Base-by-base conservation (phyloP, 1,284 basidiomycete genomes). In the Trichosporon asahii region DNA sequence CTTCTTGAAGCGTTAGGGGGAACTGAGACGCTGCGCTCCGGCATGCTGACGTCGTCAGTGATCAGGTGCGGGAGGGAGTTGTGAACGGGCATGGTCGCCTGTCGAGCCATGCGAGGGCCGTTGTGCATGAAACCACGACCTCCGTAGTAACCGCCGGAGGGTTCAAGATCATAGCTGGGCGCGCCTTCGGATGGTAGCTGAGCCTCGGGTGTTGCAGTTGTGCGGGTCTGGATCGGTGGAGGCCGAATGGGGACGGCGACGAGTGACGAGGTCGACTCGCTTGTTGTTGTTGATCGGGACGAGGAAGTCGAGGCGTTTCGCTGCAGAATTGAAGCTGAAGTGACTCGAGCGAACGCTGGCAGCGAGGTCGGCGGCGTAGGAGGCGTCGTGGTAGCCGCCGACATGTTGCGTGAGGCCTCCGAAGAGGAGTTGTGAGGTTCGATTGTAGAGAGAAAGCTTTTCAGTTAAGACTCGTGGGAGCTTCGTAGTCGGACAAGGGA, bases 211-310 rank as follows among this genome's bases (percentile, higher is more conserved):
- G 82, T 80, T 4, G 82, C 80, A 11, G 81, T 80, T 15, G 82
- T 83, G 9, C 79, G 72, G 0, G 82, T 83, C 71, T 82, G 78
- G 44, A 77, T 77, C 8, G 79, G 80, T 2, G 80, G 80, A 0
- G 82, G 82, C 0, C 80, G 72, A 60, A 84, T 84, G 7, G 82
- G 81, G 7, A 78, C 83, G 2, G 83, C 82, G 18, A 80, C 80
- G 21, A 84, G 74, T 0, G 79, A 80, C 0, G 79, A 80, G 1
- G 78, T 75, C 0, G 80, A 81, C 9, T 79, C 79, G 3, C 76
- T 73, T 4, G 79, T 79, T 27, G 78, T 75, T 11, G 76, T 79
- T 9, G 80, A 82, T 18, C 75, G 70, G 1, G 79, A 78, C 2
- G 79, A 79, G 1, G 77, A 80, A 11, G 78, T 80, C 5, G 80